phyloP scores from a whole-genome alignment of 352 stramenopile genomes.

The Phytopythium delawarense region DNA sequence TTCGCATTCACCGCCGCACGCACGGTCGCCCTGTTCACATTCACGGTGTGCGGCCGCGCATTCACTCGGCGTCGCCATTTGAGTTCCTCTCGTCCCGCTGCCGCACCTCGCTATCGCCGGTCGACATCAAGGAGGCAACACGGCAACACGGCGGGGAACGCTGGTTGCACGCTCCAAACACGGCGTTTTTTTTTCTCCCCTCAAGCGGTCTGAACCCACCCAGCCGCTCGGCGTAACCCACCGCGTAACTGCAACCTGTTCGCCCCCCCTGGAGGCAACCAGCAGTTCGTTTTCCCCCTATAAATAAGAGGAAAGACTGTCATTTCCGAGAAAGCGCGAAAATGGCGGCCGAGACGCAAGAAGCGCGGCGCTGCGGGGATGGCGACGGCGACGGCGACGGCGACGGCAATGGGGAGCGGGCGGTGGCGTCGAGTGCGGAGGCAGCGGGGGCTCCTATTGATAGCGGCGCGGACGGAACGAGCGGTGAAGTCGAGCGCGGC shows the following conservation, averaged over 20 bases:
- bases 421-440: neutral
- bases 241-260: neutral
- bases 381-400: neutral
- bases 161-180: neutral
- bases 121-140: too few relatives aligned
- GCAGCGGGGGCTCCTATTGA: neutral
- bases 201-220: neutral
- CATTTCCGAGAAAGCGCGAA: neutral
- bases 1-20: constrained; percentile 1
- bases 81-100: neutral
- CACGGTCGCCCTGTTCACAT: neutral
- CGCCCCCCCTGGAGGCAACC: neutral
- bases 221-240: neutral
- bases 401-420: neutral
- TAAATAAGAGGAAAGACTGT: constrained; percentile 1
- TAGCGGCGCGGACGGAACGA: neutral
- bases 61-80: neutral
- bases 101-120: too few relatives aligned
- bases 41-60: neutral
- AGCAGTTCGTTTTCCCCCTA: neutral
- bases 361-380: neutral
- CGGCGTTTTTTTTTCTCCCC: neutral
- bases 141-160: too few relatives aligned
- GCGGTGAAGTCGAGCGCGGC: neutral
- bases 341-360: neutral